Base-by-base conservation (phyloP, 805 yeast genomes). In the Saturnispora halmiae region DNA sequence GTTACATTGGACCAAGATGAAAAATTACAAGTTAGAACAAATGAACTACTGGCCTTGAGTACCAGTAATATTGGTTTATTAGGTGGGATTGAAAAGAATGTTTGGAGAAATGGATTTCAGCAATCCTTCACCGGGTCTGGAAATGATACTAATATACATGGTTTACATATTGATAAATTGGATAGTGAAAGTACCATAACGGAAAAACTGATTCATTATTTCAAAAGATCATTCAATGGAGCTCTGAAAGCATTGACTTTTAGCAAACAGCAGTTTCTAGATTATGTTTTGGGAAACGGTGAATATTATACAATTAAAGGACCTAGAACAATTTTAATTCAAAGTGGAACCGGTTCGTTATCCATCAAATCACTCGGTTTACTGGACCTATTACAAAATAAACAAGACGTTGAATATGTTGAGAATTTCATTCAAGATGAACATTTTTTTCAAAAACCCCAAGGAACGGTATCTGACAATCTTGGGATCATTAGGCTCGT, bases 281-380 rank as follows among this genome's bases (percentile, higher is more conserved):
- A 40, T n/a, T 34, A 41, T 13, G 22, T 58, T n/a, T 40, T 57
- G 25, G 64, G 65, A 1, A 68, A 63, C 45, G 66, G 66, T 9
- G 62, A 63, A 14, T 77, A 69, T 45, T 66, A 77, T 27, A 67
- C 63, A 28, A 60, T 77, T 4, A 54, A 64, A 10, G 84, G 84
- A 0, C 82, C 82, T 9, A 63, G 79, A 34, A 65, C 65, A 20
- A 43, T 74, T 3, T 54, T 74, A 40, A 50, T 74, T 4, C 77
- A 73, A 45, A 66, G 76, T 4, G 70, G 64, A 25, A 20, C 34
- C 5, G 26, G 39, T 4, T 2, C 36, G 24, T 11, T 6, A 13
- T 11, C 18, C 2, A 19, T 18, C 14, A n/a, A 26, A 6, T 15
- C 15, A 3, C 6, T 9, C 3, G n/a, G 28, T 8, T 5, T 38